Conservation (phyloP, 306 rosid species). For the Ammopiptanthus mongolicus region DNA sequence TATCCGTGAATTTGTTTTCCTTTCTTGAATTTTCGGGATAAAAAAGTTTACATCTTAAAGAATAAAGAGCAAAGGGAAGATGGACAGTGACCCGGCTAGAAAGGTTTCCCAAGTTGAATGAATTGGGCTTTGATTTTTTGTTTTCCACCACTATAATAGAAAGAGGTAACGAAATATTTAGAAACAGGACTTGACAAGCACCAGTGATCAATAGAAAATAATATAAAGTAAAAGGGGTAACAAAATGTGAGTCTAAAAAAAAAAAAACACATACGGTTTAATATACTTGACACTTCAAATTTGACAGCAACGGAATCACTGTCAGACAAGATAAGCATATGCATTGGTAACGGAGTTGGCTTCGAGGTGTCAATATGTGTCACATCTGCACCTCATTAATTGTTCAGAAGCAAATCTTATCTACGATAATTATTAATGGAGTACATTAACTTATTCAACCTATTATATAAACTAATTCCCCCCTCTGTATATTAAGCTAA, state of each 20-base stretch:
- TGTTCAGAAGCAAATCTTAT: slow-evolving; percentile 23
- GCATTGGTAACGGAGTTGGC: slow-evolving; percentile 18
- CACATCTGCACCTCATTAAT: slow-evolving; percentile 13
- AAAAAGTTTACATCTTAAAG: slow-evolving; percentile 24
- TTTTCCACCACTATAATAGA: background rate
- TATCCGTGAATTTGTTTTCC: background rate
- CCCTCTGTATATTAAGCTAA: background rate
- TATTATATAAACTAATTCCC: background rate
- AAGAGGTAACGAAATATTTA: background rate
- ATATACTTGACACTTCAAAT: background rate
- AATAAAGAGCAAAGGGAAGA: slow-evolving; percentile 23
- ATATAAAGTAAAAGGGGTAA: background rate
- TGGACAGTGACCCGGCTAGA: slow-evolving; percentile 32
- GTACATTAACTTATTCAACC: background rate
- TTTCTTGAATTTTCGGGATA: slow-evolving; percentile 9
- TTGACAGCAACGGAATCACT: slow-evolving; percentile 26
- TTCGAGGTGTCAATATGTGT: background rate
- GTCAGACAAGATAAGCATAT: slow-evolving; percentile 10
- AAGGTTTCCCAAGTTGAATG: slow-evolving; percentile 27
- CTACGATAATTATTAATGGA: background rate
- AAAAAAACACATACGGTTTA: background rate
- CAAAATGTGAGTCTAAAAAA: background rate
- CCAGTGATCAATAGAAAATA: background rate
- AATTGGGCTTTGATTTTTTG: background rate
- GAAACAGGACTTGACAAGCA: background rate